Evolutionary conservation across 2,329 filamentous ascomycete species (phyloP), one percentile per base, ranked within the genome.

Genomic region (Botryotinia narcissicola): DNA sequence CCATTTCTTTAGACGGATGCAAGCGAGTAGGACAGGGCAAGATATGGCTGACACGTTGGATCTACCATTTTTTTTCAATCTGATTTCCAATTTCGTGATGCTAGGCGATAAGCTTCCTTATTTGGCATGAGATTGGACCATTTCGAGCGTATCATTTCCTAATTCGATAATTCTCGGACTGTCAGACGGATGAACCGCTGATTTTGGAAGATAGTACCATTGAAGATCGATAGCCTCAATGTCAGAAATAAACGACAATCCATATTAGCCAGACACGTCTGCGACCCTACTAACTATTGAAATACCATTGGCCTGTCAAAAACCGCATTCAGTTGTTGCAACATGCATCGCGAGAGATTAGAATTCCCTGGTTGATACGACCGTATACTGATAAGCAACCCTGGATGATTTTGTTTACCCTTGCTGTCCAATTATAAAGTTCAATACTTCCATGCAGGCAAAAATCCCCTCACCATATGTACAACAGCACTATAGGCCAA

Each of bases 381-480:
- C 22, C 20, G 10, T 29, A 35, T 37, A 22, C 29, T 70, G 68
- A 70, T 61, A 70, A 70, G 51, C 51, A 60, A 44, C 62, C 62
- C 64, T 59, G 64, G 12, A 57, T 42, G 48, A 60, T 57, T 63
- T 46, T 59, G 22, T 46, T 42, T n/a, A 68, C 62, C 70, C 71
- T 68, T 72, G 71, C 14, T 48, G 40, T 37, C 62, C 32, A 60
- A 32, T 18, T 72, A 44, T 42, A 20, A 51, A 32, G 42, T 68
- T 72, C 62, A 68, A 68, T 68, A 72, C 40, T 54, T 60, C 22
- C 48, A 44, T 57, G 48, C 66, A 72, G 51, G 29, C 44, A 29
- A 29, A 32, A 61, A 48, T 22, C 48, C 37, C 22, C 62, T 44
- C 61, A 37, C 40, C 25, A 1, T 32, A 48, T 68, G 37, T 48